Base-by-base conservation (phyloP, 2,329 filamentous ascomycete species). In the Daldinia sp. region DNA sequence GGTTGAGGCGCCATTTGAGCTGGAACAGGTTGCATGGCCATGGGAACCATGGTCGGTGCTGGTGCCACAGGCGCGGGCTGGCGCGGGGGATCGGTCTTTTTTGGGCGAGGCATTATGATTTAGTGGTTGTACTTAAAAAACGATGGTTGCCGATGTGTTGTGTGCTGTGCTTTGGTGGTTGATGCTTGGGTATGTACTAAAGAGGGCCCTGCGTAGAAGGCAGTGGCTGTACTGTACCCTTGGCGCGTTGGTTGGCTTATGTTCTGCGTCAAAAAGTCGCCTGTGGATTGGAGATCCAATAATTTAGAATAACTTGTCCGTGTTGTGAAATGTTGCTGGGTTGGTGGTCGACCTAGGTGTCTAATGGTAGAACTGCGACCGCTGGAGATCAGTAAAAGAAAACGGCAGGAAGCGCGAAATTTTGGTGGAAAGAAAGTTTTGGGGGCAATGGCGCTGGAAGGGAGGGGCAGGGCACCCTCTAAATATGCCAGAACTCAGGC, bases 11-110 rank as follows among this genome's bases (percentile, higher is more conserved):
- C 54, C 21, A 67, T 37, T 30, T 70, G 68, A 35, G 49, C 60
- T 15, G 65, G 59, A 62, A 71, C 67, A 9, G 58, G 56, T 32
- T 66, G 66, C 61, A 70, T 64, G 37, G 72, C 67, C 66, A 78
- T 75, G 21, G 79, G 74, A 58, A 79, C 78, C 71, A 81, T 78
- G 58, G 74, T 71, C 49, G 80, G 77, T 58, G 76, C 73, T 34
- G 73, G 73, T 29, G 76, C 73, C 41, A 77, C 73, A 59, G 74
- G 73, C 5, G 76, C 75, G 27, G 71, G 68, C 64, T 78, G 77
- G 71, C 79, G 78, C 63, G 73, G 67, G 54, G 67, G 71, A 9
- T 77, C 77, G 6, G 70, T 37, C 68, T 80, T 80, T 74, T 79
- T 79, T 41, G 75, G 71, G 58, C 77, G 77, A 60, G 77, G 74